Conservation (phyloP, 2,329 filamentous ascomycete genomes). For the Trichoderma sp. region DNA sequence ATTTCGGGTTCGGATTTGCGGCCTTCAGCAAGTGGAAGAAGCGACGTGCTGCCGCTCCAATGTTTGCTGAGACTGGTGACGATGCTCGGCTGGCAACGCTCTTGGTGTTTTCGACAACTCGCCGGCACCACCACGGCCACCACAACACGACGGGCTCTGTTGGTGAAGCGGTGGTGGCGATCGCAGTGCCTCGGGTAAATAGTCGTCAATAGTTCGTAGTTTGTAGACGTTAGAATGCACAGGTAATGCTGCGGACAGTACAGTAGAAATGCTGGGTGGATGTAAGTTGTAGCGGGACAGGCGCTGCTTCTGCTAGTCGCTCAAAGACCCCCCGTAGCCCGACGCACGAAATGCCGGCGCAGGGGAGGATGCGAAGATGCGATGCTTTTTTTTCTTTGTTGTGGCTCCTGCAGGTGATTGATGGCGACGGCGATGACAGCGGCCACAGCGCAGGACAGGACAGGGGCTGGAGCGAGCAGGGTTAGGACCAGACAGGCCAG, state of each 20-base stretch:
- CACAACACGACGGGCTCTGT: neutral
- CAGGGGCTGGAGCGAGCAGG: neutral
- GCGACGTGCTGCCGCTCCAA: neutral
- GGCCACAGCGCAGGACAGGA: neutral
- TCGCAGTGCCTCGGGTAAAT: neutral
- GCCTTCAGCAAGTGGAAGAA: neutral
- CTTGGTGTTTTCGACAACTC: neutral
- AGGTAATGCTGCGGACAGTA: neutral
- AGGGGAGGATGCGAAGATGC: slow-evolving; percentile 17
- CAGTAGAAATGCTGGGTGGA: neutral
- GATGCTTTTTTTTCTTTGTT: slow-evolving; percentile 7
- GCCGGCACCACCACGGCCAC: slow-evolving; percentile 14
- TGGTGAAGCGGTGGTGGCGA: neutral
- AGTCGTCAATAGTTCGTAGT: neutral
- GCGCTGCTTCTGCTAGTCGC: neutral
- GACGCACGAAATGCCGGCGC: slow-evolving; percentile 14
- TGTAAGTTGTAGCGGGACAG: neutral
- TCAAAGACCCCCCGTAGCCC: neutral
- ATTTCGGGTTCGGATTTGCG: neutral
- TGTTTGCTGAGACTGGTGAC: neutral
- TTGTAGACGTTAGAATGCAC: neutral
- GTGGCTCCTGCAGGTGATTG: slow-evolving; percentile 15
- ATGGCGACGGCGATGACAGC: slow-evolving; percentile 1
- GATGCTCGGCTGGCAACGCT: slow-evolving; percentile 17
- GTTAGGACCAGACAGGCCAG: neutral